These are phyloP conservation scores for Articulospora tetracladia DNA, from an alignment of 495 filamentous ascomycete genomes.

Conservation along the genomic window DNA sequence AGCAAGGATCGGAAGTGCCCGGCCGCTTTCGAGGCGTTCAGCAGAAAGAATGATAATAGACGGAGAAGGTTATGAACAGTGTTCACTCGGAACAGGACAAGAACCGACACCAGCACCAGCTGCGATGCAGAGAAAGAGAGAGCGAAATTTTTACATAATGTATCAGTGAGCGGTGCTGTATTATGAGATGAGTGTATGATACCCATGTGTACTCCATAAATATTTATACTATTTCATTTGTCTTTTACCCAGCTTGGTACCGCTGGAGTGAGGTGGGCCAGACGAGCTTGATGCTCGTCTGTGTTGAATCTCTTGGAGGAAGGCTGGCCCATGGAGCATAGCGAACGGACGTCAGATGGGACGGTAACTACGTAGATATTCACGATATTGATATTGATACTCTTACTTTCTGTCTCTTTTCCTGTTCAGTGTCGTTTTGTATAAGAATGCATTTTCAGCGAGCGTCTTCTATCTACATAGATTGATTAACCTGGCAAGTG, in stretches of 20 bases:
- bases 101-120: too few relatives aligned
- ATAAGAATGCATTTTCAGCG: too few relatives aligned
- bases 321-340: background rate
- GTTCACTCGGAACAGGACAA: background rate
- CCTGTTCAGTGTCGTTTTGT: too few relatives aligned
- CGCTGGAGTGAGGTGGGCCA: background rate
- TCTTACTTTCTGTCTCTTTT: too few relatives aligned
- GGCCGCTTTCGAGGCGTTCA: background rate
- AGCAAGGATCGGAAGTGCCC: background rate
- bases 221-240: conserved; percentile 17
- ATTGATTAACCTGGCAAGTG: too few relatives aligned
- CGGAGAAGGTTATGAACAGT: background rate
- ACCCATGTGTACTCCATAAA: conserved; percentile 22
- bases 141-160: background rate
- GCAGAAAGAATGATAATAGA: background rate
- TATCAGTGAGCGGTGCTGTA: background rate
- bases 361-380: too few relatives aligned
- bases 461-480: too few relatives aligned
- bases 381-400: too few relatives aligned
- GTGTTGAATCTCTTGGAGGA: background rate
- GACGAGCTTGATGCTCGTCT: background rate
- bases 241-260: background rate
- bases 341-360: background rate
- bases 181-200: conserved; percentile 23
- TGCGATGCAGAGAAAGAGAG: background rate